Conservation (phyloP, 192 early-diverging fungal species). For the Phycomyces nitens region DNA sequence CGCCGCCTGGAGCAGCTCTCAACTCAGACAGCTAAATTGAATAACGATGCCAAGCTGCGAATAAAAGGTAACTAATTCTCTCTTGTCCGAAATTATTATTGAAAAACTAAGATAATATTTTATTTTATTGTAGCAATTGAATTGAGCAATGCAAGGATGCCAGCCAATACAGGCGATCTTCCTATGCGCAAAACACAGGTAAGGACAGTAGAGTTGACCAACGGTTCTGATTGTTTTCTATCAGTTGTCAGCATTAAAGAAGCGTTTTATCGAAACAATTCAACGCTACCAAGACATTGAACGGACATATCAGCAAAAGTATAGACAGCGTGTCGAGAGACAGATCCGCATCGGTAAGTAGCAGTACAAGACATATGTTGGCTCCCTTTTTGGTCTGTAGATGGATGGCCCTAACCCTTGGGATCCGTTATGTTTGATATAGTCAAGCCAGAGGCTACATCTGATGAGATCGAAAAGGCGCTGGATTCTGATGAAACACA, state of each 20-base stretch:
- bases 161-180: slow-evolving; percentile 27
- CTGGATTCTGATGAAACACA: slow-evolving; percentile 69
- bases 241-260: slow-evolving; percentile 49
- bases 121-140: slow-evolving; percentile 27
- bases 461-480: slow-evolving; percentile 71
- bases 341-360: slow-evolving; percentile 77
- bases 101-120: too few species aligned
- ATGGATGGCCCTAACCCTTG: too few species aligned
- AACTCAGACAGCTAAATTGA: slow-evolving; percentile 28
- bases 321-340: slow-evolving; percentile 76
- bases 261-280: slow-evolving; percentile 63
- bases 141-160: slow-evolving; percentile 32
- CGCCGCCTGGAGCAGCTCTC: slow-evolving; percentile 25
- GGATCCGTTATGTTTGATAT: too few species aligned
- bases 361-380: background rate
- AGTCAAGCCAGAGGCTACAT: slow-evolving; percentile 81
- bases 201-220: too few species aligned
- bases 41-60: slow-evolving; percentile 45
- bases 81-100: background rate
- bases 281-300: slow-evolving; percentile 78
- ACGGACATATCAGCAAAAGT: slow-evolving; percentile 78
- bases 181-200: slow-evolving; percentile 40
- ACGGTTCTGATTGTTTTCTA: too few species aligned
- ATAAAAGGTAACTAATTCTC: slow-evolving; percentile 39
- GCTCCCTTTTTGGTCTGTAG: too few species aligned